Base-by-base conservation (phyloP, 2,329 filamentous ascomycete genomes). In the Penicillium sp. region DNA sequence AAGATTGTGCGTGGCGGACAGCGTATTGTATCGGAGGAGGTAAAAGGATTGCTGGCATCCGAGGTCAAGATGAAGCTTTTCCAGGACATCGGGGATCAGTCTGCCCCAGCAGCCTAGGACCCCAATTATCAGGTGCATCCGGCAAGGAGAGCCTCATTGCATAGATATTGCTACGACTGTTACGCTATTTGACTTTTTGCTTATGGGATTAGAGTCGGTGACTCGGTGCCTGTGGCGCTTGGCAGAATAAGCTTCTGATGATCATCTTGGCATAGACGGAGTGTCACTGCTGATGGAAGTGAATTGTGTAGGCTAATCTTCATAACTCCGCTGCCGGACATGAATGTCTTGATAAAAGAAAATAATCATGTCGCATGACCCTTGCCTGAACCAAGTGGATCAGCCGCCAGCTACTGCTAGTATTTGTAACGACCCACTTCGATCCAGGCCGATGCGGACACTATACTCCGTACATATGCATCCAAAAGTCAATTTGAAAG, bases 1-100 rank as follows among this genome's bases (percentile, higher is more conserved):
- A 84, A 84, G 68, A 77, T 85, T 37, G 82, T 85, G 7, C 79
- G 79, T 41, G 83, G 84, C 63, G 83, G 84, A 54, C 82, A 84
- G 63, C 83, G 84, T 65, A 84, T 87, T 69, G 80, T 83, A 5
- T 79, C 80, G 0, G 84, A 86, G 66, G 84, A 86, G 61, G 69
- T 80, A 5, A 78, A 76, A 45, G 79, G 79, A 6, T 69, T 81
- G 12, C 63, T 80, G 31, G 79, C 79, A 6, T 76, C 76, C n/a
- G 79, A 83, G 48, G 79, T 84, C 31, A 84, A 84, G 69, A 78
- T 79, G 63, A 80, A 78, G 61, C 72, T 84, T 10, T 84, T 84
- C 66, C 76, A 78, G 60, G 74, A 72, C 28, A 73, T 81, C 20
- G 73, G 74, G 12, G 69, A 74, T 31, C 55, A 66, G 15, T 38